Base-by-base conservation (phyloP, 1,284 basidiomycete genomes). In the Ustilago bromivora region DNA sequence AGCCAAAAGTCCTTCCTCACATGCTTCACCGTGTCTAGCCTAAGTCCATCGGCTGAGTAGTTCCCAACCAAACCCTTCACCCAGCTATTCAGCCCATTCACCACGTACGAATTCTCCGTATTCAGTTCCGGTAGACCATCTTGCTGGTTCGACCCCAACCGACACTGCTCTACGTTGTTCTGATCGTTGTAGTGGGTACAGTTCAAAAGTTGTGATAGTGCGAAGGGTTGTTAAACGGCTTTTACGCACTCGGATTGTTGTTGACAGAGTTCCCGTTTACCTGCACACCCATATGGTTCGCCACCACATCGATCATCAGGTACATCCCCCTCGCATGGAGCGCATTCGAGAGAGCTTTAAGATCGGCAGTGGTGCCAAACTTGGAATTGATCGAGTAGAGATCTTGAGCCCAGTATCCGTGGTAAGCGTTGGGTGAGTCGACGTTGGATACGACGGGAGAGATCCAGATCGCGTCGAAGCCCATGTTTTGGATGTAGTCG, bases 281-380 rank as follows among this genome's bases (percentile, higher is more conserved):
- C 34, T 62, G 60, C 15, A 32, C 51, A 10, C 66, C 92, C 56
- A 92, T 89, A 84, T 92, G 91, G 86, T 93, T 93, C 35, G 92
- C 90, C 41, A 92, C 92, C 55, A 93, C 87, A 82, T 93, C 92
- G 69, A 93, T 90, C 92, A 93, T 93, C 75, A 93, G 87, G 81
- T 90, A 91, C 90, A 93, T 93, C 57, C 89, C 88, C 47, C 92
- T 89, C 34, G 88, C 87, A 84, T 94, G 92, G 15, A 93, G 82
- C 59, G 91, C 92, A 15, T 87, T 87, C 34, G 89, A 89, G 51
- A 93, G 88, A 0, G 89, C 89, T 74, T 91, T 91, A 60, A 94
- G 89, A 84, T 93, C 92, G 65, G 90, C 89, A 1, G 89, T 87
- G 4, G 90, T 89, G 10, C 92, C 92, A 76, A 93, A 93, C 53